These are phyloP conservation scores for Talaromyces thailandensis DNA, from an alignment of 495 filamentous ascomycete genomes.

Conservation along the genomic window DNA sequence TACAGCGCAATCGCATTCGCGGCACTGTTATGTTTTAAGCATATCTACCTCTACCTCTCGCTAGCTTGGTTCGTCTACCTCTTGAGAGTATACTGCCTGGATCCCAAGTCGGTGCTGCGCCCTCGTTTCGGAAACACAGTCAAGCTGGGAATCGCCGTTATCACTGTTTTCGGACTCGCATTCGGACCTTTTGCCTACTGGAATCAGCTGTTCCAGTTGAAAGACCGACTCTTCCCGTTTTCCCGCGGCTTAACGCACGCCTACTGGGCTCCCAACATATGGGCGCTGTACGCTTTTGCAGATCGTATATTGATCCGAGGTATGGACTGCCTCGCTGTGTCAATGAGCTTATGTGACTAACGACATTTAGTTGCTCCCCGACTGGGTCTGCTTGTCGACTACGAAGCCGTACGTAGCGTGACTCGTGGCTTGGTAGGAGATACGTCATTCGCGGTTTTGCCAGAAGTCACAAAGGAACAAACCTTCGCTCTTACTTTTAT, in stretches of 20 bases:
- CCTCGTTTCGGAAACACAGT: constrained; percentile 68
- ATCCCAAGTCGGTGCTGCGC: constrained; percentile 62
- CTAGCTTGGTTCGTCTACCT: constrained; percentile 95
- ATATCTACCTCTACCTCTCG: constrained; percentile 95
- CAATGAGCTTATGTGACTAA: not conserved
- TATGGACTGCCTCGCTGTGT: constrained; percentile 26
- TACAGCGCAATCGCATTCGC: constrained; percentile 77
- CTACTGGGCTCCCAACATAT: constrained; percentile 97
- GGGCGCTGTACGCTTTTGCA: constrained; percentile 91
- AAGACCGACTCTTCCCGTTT: constrained; percentile 85
- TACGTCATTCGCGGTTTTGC: constrained; percentile 86
- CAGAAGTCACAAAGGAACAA: constrained; percentile 66
- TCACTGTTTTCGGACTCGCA: constrained; percentile 66
- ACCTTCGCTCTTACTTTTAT: constrained; percentile 78
- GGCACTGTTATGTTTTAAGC: constrained; percentile 81
- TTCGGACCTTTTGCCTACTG: constrained; percentile 84
- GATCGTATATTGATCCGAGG: constrained; percentile 75
- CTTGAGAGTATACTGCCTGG: constrained; percentile 81
- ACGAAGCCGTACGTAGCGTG: constrained; percentile 71
- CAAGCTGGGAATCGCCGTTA: constrained; percentile 69
- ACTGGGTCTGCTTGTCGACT: constrained; percentile 62
- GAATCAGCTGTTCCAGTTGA: constrained; percentile 80
- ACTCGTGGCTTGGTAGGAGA: constrained; percentile 93
- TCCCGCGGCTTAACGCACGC: constrained; percentile 90
- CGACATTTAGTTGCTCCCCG: constrained; percentile 59